Percentiles rank a stretch among this genome's conserved stretches.
phyloP scores from a whole-genome alignment of 2,329 filamentous ascomycete genomes.

The Neobulgaria alba region DNA sequence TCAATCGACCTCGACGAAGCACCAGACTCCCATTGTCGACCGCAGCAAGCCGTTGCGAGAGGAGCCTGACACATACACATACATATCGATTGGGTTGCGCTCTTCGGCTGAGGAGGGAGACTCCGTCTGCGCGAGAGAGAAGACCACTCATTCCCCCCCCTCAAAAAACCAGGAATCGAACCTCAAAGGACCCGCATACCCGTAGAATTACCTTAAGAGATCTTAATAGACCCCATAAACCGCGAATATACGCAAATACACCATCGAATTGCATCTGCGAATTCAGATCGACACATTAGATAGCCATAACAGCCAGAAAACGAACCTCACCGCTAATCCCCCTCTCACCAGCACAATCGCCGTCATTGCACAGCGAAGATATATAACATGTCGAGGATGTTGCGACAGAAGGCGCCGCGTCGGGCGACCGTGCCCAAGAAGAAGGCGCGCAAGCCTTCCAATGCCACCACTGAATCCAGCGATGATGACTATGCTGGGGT shows the following conservation, averaged over 20 bases:
- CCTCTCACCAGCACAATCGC: no score
- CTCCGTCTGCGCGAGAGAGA: constrained; percentile 19
- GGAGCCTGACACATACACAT: constrained; percentile 29
- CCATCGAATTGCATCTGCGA: no score
- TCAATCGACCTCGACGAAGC: constrained; percentile 61
- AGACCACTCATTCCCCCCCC: no score
- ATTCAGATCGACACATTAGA: no score
- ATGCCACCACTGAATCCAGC: constrained; percentile 46
- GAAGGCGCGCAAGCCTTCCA: constrained; percentile 18
- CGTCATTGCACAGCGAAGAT: no score
- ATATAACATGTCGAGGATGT: background rate
- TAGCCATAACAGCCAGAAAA: no score
- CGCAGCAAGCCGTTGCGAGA: constrained; percentile 10
- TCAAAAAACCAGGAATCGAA: no score
- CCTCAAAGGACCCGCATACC: no score
- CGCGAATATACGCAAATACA: no score
- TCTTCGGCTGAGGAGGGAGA: constrained; percentile 16
- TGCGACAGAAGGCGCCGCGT: constrained; percentile 39
- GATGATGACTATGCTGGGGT: constrained; percentile 65
- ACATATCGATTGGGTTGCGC: constrained; percentile 22
- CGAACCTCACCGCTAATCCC: no score
- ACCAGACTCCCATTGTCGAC: constrained; percentile 41
- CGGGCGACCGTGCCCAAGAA: constrained; percentile 6
- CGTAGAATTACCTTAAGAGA: no score
- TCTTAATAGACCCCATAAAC: no score